Conservation (phyloP, 1,139 yeast genomes). For the Hyphopichia fennica region DNA sequence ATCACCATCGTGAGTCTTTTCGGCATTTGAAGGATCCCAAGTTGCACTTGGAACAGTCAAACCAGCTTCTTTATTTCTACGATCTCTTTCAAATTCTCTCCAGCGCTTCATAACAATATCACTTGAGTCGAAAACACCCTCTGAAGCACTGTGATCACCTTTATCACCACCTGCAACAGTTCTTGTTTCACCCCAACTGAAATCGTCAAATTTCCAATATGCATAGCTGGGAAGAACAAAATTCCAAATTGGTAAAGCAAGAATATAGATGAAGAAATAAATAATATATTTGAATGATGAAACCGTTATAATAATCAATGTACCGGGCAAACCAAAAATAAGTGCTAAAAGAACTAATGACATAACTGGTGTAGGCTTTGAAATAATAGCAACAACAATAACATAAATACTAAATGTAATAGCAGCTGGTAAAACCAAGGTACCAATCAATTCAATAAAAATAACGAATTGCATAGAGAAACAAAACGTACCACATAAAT, state of each 20-base stretch:
- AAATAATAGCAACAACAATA: slow-evolving; percentile 68
- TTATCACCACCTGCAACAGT: slow-evolving; percentile 72
- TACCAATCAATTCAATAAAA: slow-evolving; percentile 83
- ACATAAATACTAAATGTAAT: slow-evolving; percentile 85
- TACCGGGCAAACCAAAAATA: slow-evolving; percentile 88
- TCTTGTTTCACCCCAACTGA: slow-evolving; percentile 98
- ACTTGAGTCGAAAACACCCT: slow-evolving; percentile 87
- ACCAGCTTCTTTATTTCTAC: slow-evolving; percentile 33
- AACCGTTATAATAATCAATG: slow-evolving; percentile 84
- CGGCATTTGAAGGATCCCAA: slow-evolving; percentile 47
- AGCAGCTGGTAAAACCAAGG: slow-evolving; percentile 91
- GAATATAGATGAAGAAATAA: slow-evolving; percentile 79
- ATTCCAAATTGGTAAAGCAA: slow-evolving; percentile 94
- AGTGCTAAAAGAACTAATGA: slow-evolving; percentile 78
- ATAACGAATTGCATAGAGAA: slow-evolving; percentile 97
- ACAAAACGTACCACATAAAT: slow-evolving; percentile 95
- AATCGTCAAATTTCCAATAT: slow-evolving; percentile 96
- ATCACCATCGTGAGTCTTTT: slow-evolving; percentile 24
- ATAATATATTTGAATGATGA: slow-evolving; percentile 71
- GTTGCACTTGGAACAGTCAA: slow-evolving; percentile 46
- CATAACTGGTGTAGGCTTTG: slow-evolving; percentile 80
- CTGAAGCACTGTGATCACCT: slow-evolving; percentile 64
- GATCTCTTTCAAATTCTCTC: slow-evolving; percentile 87
- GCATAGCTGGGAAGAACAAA: slow-evolving; percentile 87
- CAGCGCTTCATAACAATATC: slow-evolving; percentile 88